Conservation (phyloP, 2,329 filamentous ascomycete genomes). For the Scedosporium apiospermum region DNA sequence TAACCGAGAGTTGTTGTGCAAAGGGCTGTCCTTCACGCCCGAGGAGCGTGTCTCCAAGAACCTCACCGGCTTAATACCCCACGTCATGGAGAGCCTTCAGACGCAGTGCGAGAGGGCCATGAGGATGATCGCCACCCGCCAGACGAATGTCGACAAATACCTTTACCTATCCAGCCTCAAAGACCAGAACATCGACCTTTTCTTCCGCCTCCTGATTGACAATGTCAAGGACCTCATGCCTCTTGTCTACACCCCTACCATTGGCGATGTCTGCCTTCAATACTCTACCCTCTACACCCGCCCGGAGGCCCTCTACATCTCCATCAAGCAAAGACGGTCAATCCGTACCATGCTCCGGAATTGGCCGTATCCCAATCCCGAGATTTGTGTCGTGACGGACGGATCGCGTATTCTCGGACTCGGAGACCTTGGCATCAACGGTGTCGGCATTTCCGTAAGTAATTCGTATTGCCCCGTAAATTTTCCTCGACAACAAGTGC, state of each 20-base stretch:
- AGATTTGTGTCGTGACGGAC: conserved; percentile 95
- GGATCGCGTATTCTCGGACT: conserved; percentile 88
- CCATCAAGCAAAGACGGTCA: conserved; percentile 86
- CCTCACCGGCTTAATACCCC: conserved; percentile 56
- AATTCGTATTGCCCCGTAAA: background rate
- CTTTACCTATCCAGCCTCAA: conserved; percentile 71
- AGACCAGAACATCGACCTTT: conserved; percentile 67
- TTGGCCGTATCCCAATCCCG: conserved; percentile 82
- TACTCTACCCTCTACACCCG: conserved; percentile 95
- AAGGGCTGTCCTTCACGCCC: conserved; percentile 55
- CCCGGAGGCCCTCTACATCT: conserved; percentile 92
- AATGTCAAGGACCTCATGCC: conserved; percentile 72
- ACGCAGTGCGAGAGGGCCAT: conserved; percentile 58
- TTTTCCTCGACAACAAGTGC: background rate
- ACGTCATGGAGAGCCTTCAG: conserved; percentile 50
- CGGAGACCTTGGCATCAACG: conserved; percentile 91
- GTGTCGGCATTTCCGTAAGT: conserved; percentile 88
- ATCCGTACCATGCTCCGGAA: conserved; percentile 83
- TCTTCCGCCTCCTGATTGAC: conserved; percentile 73
- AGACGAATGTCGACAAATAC: conserved; percentile 71
- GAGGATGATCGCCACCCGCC: conserved; percentile 61
- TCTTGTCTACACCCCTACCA: conserved; percentile 78
- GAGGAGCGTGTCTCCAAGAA: conserved; percentile 55
- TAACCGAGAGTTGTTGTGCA: conserved; percentile 7
- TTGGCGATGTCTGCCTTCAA: conserved; percentile 91